Base-by-base conservation (phyloP, 192 early-diverging fungal genomes). In the Coemansia brasiliensis region DNA sequence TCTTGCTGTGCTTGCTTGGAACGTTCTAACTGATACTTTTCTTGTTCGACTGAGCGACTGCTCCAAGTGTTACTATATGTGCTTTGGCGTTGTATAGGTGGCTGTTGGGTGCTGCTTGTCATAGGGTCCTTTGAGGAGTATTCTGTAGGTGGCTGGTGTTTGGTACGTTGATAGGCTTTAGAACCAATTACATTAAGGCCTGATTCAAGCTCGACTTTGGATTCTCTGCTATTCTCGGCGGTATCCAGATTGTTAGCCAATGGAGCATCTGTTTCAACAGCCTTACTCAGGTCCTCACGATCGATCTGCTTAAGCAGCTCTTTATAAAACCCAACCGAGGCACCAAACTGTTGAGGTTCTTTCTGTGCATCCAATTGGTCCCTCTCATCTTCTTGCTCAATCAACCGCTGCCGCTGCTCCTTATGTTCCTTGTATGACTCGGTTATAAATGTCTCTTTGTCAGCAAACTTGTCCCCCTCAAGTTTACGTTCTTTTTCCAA, bases 211-310 rank as follows among this genome's bases (percentile, higher is more conserved):
- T 5, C 25, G 6, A n/a, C 29, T 38, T 24, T 12, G 12, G 15
- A 16, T 17, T 10, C 26, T 18, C 18, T 39, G 20, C 20, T 21
- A 2, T 5, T 3, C 4, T 7, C 53, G 6, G 3, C 42, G 4
- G 25, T 21, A 15, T 7, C 13, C 27, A 6, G 3, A 7, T 35
- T 7, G 6, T 5, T 35, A 26, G 10, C 12, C 15, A 17, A 20
- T 18, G 43, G 5, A 0, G 15, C 42, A 12, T n/a, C 29, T 1
- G 16, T 41, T 4, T 67, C 67, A 0, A 86, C 72, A 21, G 83
- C 89, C 53, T 88, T 85, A 53, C 88, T 69, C 53, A 80, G 65
- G 57, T 85, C 92, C 29, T 85, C 83, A 8, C 83, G 69, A 18
- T 86, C 74, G 1, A 85, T 84, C 57, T 85, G 72, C n/a, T 67